Conservation (phyloP, 2,329 filamentous ascomycete genomes). For the Nothophoma quercina region DNA sequence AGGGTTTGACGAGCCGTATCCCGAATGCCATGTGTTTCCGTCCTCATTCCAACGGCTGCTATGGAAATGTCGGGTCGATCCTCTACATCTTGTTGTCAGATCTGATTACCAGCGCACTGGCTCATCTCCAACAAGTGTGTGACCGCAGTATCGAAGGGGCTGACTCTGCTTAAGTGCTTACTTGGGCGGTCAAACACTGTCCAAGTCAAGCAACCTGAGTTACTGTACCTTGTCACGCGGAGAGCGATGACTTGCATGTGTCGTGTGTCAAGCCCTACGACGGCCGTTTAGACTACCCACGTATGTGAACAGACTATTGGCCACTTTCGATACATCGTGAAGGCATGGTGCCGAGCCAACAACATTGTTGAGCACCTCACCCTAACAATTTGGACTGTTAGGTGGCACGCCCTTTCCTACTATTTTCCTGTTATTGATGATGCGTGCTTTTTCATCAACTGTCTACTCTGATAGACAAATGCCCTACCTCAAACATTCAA, state of each 20-base stretch:
- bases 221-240: not conserved
- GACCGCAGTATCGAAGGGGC: not conserved
- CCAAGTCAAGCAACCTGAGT: not conserved
- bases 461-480: no score
- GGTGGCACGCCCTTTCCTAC: not conserved
- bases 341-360: not conserved
- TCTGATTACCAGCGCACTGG: not conserved
- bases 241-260: constrained; percentile 12
- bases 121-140: constrained; percentile 8
- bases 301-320: not conserved
- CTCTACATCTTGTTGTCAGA: not conserved
- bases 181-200: not conserved
- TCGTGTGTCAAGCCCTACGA: not conserved
- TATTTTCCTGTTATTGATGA: not conserved
- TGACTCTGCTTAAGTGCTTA: constrained; percentile 9
- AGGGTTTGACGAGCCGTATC: constrained; percentile 3
- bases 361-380: not conserved
- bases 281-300: not conserved
- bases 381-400: no score
- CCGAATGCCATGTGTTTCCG: constrained; percentile 10
- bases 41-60: not conserved
- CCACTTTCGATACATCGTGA: not conserved
- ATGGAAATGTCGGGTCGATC: not conserved
- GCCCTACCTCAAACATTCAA: no score
- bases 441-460: not conserved